These are phyloP conservation scores for Lanmaoa pseudosensibilis DNA, from an alignment of 768 basidiomycete genomes.

Conservation along the genomic window DNA sequence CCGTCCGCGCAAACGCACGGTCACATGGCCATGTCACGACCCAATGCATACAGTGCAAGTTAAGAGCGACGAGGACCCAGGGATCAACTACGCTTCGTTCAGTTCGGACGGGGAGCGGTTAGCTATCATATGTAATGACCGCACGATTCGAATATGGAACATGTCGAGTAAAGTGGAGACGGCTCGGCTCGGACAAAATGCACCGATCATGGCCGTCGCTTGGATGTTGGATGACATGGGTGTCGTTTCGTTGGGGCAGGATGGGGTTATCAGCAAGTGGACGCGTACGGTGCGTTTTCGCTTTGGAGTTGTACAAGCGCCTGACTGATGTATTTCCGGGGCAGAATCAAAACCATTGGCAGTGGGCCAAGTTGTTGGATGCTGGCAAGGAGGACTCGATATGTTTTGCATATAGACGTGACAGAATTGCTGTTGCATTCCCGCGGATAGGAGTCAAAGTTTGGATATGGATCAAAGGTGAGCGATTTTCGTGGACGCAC, in stretches of 20 bases:
- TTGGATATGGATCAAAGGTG: constrained; percentile 64
- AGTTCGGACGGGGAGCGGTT: constrained; percentile 54
- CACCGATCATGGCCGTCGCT: constrained; percentile 46
- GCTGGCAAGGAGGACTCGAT: constrained; percentile 46
- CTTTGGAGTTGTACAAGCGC: not conserved
- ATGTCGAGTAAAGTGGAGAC: constrained; percentile 49
- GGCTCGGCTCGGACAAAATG: constrained; percentile 54
- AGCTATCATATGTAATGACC: constrained; percentile 61
- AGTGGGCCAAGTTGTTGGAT: constrained; percentile 55
- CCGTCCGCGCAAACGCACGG: constrained; percentile 36
- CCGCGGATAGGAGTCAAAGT: constrained; percentile 60
- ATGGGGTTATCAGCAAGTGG: constrained; percentile 63
- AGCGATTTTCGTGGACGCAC: not conserved
- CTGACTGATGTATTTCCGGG: not conserved
- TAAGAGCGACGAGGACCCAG: constrained; percentile 47
- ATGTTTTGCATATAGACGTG: constrained; percentile 55
- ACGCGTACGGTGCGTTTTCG: constrained; percentile 46
- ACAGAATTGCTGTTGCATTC: constrained; percentile 62
- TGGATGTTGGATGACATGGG: constrained; percentile 64
- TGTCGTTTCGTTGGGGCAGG: constrained; percentile 54
- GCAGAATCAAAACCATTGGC: constrained; percentile 53
- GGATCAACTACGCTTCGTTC: constrained; percentile 49
- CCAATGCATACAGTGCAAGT: constrained; percentile 39
- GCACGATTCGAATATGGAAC: constrained; percentile 64
- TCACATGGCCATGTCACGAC: constrained; percentile 50